Conservation (phyloP, 306 rosid species). For the Dicorynia guianensis region DNA sequence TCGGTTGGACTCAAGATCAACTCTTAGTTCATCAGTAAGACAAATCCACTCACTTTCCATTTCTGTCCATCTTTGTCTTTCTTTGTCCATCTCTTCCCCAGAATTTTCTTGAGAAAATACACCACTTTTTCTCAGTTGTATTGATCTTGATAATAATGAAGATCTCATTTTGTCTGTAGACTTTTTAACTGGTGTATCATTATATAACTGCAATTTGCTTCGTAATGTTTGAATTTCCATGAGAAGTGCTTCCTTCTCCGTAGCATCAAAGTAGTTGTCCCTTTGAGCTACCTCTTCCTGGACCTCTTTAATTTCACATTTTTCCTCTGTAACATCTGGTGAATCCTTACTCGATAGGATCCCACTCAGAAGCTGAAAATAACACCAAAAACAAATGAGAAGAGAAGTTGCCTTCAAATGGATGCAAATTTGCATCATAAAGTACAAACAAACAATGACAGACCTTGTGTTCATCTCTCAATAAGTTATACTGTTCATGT, state of each 20-base stretch:
- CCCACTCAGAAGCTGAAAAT: slow-evolving; percentile 48
- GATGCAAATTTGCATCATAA: not conserved
- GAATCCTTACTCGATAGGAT: slow-evolving; percentile 39
- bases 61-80: slow-evolving; percentile 92
- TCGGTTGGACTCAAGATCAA: slow-evolving; percentile 80
- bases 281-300: slow-evolving; percentile 59
- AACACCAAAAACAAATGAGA: slow-evolving; percentile 25
- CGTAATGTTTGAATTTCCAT: slow-evolving; percentile 75
- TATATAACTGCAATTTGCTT: slow-evolving; percentile 65
- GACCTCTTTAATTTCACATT: slow-evolving; percentile 72
- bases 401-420: not conserved
- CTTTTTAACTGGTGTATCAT: slow-evolving; percentile 60
- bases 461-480: slow-evolving; percentile 49
- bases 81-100: slow-evolving; percentile 76
- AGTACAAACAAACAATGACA: slow-evolving; percentile 18
- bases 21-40: slow-evolving; percentile 89
- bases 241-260: slow-evolving; percentile 88
- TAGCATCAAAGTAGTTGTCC: slow-evolving; percentile 52
- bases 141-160: slow-evolving; percentile 80
- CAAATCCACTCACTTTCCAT: slow-evolving; percentile 99
- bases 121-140: slow-evolving; percentile 71
- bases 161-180: slow-evolving; percentile 84
- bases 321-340: slow-evolving; percentile 56
- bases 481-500: slow-evolving; percentile 39
- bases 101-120: slow-evolving; percentile 47